Evolutionary conservation across 176 grass and related monocot species (phyloP).

Genomic region (Tillandsia fasciculata): DNA sequence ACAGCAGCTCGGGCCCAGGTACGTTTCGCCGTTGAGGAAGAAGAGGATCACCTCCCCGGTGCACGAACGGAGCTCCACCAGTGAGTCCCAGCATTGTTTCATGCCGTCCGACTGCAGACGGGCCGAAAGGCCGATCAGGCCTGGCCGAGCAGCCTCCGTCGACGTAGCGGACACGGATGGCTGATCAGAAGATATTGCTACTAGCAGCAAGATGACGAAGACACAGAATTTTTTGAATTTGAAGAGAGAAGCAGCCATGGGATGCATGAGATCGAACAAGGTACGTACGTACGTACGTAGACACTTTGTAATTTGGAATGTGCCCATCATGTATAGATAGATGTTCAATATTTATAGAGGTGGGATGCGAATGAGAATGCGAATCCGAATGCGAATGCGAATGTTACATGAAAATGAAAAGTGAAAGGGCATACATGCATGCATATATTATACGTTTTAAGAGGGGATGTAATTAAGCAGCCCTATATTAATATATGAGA

Average conservation of each 20-base stretch:
- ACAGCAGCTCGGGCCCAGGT: conserved; percentile 54
- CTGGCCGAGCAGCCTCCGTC: background rate
- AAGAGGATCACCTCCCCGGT: conserved; percentile 73
- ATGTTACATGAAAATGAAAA: too few relatives aligned
- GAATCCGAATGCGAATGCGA: too few relatives aligned
- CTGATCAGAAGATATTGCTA: background rate
- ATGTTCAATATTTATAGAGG: too few relatives aligned
- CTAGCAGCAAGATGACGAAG: background rate
- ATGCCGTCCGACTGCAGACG: conserved; percentile 26
- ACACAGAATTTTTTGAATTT: background rate
- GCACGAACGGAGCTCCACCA: conserved; percentile 60
- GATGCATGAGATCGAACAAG: background rate
- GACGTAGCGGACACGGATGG: background rate
- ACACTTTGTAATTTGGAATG: too few relatives aligned
- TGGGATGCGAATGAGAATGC: too few relatives aligned
- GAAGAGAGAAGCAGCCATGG: background rate
- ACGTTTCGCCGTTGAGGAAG: conserved; percentile 64
- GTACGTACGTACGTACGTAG: too few relatives aligned
- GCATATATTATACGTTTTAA: too few relatives aligned
- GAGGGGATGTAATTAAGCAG: too few relatives aligned
- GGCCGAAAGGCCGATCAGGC: conserved; percentile 8
- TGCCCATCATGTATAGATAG: too few relatives aligned
- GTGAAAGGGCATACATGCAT: too few relatives aligned
- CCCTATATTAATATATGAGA: too few relatives aligned
- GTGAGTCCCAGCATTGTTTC: conserved; percentile 56